A percentile compares a stretch with the other conserved stretches of the same genome.
phyloP scores from a whole-genome alignment of 139 green algal genomes.

The Nannochloris sp. region DNA sequence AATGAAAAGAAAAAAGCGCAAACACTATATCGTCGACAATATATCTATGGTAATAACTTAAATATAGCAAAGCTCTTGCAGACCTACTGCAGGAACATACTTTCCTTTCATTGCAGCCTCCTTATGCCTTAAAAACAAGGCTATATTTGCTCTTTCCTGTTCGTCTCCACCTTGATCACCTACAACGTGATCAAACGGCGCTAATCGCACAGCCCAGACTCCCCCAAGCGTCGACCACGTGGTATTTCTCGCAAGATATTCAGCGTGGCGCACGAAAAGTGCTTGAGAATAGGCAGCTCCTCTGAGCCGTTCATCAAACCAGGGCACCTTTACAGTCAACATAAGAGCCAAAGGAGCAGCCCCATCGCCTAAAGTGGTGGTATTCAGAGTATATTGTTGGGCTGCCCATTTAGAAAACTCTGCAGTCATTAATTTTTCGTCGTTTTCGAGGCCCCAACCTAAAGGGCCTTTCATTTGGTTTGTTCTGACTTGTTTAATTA shows the following conservation, averaged over 20 bases:
- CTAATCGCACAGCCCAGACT: not conserved
- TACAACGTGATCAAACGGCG: not conserved
- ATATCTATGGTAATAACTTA: too few species aligned
- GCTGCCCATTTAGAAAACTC: not conserved
- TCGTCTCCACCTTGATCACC: not conserved
- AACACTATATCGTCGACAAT: too few species aligned
- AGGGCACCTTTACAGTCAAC: not conserved
- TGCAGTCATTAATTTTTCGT: not conserved
- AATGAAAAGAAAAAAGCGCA: too few species aligned
- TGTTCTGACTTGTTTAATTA: not conserved
- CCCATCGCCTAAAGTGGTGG: not conserved
- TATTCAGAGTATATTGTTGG: not conserved
- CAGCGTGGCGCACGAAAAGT: not conserved
- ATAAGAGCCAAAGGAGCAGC: not conserved
- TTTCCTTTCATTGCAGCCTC: not conserved
- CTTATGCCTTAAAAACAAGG: not conserved
- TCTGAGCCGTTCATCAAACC: not conserved
- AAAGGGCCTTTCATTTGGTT: not conserved
- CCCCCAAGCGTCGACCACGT: not conserved
- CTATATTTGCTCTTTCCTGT: not conserved
- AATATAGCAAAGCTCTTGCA: not conserved
- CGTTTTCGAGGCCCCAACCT: not conserved
- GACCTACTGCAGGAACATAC: not conserved
- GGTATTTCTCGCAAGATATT: not conserved
- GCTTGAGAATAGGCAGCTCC: not conserved